Base-by-base conservation (phyloP, 192 early-diverging fungal species). In the Geranomyces variabilis region DNA sequence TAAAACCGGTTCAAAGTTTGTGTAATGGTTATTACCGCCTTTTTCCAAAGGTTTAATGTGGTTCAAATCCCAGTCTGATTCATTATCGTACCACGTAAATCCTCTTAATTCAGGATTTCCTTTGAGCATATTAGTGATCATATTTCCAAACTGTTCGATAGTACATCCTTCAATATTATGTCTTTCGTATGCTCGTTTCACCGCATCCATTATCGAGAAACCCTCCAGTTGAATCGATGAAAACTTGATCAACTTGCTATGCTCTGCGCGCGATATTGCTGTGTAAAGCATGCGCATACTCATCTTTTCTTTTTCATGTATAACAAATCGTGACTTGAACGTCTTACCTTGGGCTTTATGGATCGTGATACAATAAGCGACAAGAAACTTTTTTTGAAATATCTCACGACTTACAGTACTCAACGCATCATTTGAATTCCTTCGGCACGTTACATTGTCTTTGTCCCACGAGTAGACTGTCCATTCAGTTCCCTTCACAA, bases 341-440 rank as follows among this genome's bases (percentile, higher is more conserved):
- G 67, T 69, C 41, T 69, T 51, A 30, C 67, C 67, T 69, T 69
- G 67, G 0, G 67, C 67, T 41, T 69, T 30, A 6, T 69, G 67
- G 30, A 60, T 6, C 0, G 67, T 69, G 15, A 36, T 69, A 33
- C 67, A 69, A 44, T 30, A 69, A 13, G 29, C 67, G 12, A 56
- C 30, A 14, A 69, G 22, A 59, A 69, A 69, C 22, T 60, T 14
- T 30, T 60, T 69, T 34, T 69, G 67, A 31, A 69, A 60, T 17
- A 17, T 59, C 33, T 59, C 43, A 13, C 41, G 15, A 21, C 24
- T 14, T 10, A 69, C 56, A 29, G 14, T 59, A 60, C 56, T 62
- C 0, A 10, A 14, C 30, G 10, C 0, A 9, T 29, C 47, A 29
- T 67, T 17, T 13, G 53, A 13, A n/a, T 47, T 12, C 15, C 26